Conservation (phyloP, 2,329 filamentous ascomycete species). For the Arthroderma sp. region DNA sequence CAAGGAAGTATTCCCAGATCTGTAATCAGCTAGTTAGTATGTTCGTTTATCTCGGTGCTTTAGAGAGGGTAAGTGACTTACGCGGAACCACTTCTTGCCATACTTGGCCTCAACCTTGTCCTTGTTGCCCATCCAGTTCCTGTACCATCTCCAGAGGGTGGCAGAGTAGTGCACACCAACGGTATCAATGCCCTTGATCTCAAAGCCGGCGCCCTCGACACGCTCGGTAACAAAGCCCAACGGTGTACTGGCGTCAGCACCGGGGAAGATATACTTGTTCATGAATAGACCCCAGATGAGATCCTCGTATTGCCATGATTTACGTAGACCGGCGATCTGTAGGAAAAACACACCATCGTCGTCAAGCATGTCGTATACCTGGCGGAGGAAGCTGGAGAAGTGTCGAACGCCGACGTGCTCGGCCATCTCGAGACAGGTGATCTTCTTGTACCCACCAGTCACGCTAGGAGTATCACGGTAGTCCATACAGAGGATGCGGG, state of each 20-base stretch:
- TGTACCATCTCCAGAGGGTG: slow-evolving; percentile 95
- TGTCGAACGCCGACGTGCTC: slow-evolving; percentile 96
- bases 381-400: slow-evolving; percentile 65
- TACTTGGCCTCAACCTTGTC: slow-evolving; percentile 94
- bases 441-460: slow-evolving; percentile 74
- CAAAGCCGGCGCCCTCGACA: slow-evolving; percentile 76
- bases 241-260: slow-evolving; percentile 88
- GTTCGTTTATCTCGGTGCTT: not conserved
- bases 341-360: slow-evolving; percentile 95
- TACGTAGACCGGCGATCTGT: slow-evolving; percentile 86
- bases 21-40: slow-evolving; percentile 24
- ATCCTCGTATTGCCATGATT: slow-evolving; percentile 96
- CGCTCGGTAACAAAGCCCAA: slow-evolving; percentile 76
- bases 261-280: slow-evolving; percentile 99
- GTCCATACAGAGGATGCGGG: slow-evolving; percentile 86
- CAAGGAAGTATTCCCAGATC: slow-evolving; percentile 90
- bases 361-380: slow-evolving; percentile 90
- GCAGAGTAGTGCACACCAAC: slow-evolving; percentile 95
- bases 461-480: slow-evolving; percentile 87
- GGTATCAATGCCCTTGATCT: slow-evolving; percentile 85
- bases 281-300: slow-evolving; percentile 97
- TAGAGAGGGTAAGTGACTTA: slow-evolving; percentile 38
- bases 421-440: slow-evolving; percentile 95
- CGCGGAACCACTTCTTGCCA: slow-evolving; percentile 86
- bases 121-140: slow-evolving; percentile 91